phyloP scores from a whole-genome alignment of 2,329 filamentous ascomycete genomes.

The Ceratocystis ficicola region DNA sequence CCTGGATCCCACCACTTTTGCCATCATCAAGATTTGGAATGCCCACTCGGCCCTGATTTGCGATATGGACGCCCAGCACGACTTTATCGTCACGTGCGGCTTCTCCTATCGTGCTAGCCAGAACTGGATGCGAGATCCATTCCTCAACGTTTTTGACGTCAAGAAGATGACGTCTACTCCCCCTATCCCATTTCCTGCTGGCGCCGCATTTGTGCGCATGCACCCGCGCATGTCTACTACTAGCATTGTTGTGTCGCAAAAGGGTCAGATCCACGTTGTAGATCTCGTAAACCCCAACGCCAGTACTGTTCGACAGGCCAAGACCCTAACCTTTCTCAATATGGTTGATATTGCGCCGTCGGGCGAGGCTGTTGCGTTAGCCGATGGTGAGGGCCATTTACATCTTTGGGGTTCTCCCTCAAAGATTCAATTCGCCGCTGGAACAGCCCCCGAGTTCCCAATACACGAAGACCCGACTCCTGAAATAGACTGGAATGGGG shows the following conservation, averaged over 20 bases:
- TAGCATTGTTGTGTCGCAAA: conserved; percentile 82
- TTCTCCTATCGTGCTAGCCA: conserved; percentile 66
- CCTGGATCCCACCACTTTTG: conserved; percentile 65
- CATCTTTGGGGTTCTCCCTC: conserved; percentile 80
- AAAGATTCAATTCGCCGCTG: conserved; percentile 78
- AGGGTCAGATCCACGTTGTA: conserved; percentile 87
- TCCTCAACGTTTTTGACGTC: conserved; percentile 91
- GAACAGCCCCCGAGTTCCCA: conserved; percentile 66
- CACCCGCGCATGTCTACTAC: conserved; percentile 93
- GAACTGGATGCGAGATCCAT: conserved; percentile 73
- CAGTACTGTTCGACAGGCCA: conserved; percentile 72
- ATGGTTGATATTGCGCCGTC: conserved; percentile 80
- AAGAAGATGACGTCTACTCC: conserved; percentile 80
- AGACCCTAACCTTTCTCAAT: conserved; percentile 60
- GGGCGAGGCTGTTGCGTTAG: conserved; percentile 71
- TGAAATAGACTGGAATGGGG: conserved; percentile 54
- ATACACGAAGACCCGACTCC: conserved; percentile 49
- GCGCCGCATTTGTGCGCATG: conserved; percentile 90
- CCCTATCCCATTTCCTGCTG: conserved; percentile 82
- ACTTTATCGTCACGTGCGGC: conserved; percentile 90
- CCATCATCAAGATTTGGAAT: conserved; percentile 75
- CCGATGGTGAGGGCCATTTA: conserved; percentile 65
- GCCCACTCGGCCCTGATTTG: conserved; percentile 81
- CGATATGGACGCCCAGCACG: conserved; percentile 93
- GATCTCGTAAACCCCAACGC: conserved; percentile 90